Percentiles rank a stretch among this genome's conserved stretches.
These are phyloP conservation scores for Cladosporium sp. DNA, from an alignment of 2,329 filamentous ascomycete species.

Conservation along the genomic window DNA sequence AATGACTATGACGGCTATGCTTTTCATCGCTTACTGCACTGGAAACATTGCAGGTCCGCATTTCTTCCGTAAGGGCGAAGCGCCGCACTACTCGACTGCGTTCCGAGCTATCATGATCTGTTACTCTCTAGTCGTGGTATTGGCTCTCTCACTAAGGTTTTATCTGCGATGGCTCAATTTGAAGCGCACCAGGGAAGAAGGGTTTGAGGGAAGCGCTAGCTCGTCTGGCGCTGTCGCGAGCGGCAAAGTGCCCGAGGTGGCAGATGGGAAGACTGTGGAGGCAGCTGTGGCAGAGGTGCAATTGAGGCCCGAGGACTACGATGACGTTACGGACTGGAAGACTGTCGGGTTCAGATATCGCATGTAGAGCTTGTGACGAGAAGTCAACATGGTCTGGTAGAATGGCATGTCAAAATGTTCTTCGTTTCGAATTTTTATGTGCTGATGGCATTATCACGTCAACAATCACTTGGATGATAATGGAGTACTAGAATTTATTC, in stretches of 20 bases:
- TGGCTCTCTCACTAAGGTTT: slow-evolving; percentile 42
- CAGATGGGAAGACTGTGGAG: background rate
- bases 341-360: slow-evolving; percentile 58
- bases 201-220: background rate
- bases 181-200: slow-evolving; percentile 25
- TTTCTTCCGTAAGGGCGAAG: slow-evolving; percentile 47
- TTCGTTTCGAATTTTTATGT: too few species aligned
- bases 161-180: slow-evolving; percentile 48
- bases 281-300: background rate
- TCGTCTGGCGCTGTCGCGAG: slow-evolving; percentile 36
- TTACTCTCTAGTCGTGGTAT: slow-evolving; percentile 48
- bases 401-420: too few species aligned
- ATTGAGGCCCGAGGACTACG: slow-evolving; percentile 34
- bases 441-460: too few species aligned
- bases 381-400: too few species aligned
- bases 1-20: slow-evolving; percentile 28
- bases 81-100: slow-evolving; percentile 46
- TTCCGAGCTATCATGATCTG: slow-evolving; percentile 55
- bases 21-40: slow-evolving; percentile 51
- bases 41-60: slow-evolving; percentile 46
- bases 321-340: slow-evolving; percentile 59
- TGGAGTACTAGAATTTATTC: too few species aligned
- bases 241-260: background rate
- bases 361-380: slow-evolving; percentile 28
- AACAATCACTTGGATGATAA: too few species aligned